Evolutionary conservation across 495 filamentous ascomycete genomes (phyloP).

Genomic region (Penicillium verhagenii): DNA sequence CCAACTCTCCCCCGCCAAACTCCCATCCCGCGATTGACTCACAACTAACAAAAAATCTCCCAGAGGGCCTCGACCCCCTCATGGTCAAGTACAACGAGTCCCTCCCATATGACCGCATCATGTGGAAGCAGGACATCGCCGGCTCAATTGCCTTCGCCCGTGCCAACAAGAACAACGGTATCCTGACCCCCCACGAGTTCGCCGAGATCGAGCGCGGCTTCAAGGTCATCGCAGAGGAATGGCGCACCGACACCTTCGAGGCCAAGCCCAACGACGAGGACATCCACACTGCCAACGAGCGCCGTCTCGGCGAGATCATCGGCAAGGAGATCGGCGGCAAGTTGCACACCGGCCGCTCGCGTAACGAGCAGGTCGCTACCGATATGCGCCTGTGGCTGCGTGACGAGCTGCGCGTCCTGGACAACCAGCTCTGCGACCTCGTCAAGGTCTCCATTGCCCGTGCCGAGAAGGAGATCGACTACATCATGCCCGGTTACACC

Average conservation of each 20-base stretch:
- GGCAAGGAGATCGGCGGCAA: conserved; percentile 86
- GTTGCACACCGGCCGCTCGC: conserved; percentile 85
- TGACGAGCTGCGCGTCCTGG: conserved; percentile 71
- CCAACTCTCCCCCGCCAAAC: conserved; percentile 2
- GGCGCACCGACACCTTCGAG: conserved; percentile 52
- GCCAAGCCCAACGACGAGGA: conserved; percentile 53
- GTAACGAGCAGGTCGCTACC: conserved; percentile 92
- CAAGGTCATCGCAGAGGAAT: conserved; percentile 70
- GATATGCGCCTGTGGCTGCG: conserved; percentile 93
- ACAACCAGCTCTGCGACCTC: conserved; percentile 65
- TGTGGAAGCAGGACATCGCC: conserved; percentile 78
- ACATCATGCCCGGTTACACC: conserved; percentile 69
- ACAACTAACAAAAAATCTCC: conserved; percentile 29
- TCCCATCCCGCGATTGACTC: conserved; percentile 7
- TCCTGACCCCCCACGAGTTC: conserved; percentile 76
- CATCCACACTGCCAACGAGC: conserved; percentile 94
- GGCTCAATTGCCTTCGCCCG: conserved; percentile 86
- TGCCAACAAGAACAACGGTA: conserved; percentile 73
- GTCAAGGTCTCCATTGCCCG: conserved; percentile 69
- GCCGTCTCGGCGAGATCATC: conserved; percentile 84
- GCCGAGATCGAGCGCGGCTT: conserved; percentile 73
- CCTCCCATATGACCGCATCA: conserved; percentile 77
- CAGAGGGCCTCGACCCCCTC: conserved; percentile 78
- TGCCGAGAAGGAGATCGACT: conserved; percentile 76
- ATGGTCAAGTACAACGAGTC: conserved; percentile 89